Conservation (phyloP, 139 green algal species). For the Desmodesmus armatus region DNA sequence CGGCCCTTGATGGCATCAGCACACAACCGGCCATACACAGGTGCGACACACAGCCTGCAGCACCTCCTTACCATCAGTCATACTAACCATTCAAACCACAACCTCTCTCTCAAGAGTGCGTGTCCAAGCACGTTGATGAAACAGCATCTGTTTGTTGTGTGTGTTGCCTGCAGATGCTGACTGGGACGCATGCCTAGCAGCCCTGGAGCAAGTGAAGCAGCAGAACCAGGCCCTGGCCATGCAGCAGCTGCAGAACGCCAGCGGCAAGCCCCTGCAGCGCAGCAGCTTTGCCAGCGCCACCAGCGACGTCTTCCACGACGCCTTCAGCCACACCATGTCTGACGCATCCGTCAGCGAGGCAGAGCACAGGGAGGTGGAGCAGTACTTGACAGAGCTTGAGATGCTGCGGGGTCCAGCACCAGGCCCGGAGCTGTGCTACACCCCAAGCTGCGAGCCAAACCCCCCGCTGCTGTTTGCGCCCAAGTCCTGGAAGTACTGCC, state of each 20-base stretch:
- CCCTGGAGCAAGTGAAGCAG: constrained; percentile 14
- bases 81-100: too few species aligned
- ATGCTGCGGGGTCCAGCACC: too few species aligned
- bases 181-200: constrained; percentile 27
- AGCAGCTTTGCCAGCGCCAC: neutral
- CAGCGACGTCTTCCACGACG: constrained; percentile 1
- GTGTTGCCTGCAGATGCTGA: constrained; percentile 19
- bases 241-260: constrained; percentile 22
- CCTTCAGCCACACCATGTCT: constrained; percentile 26
- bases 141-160: neutral
- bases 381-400: too few species aligned
- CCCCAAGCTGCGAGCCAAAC: constrained; percentile 31
- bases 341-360: constrained; percentile 24
- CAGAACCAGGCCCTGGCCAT: neutral
- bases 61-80: too few species aligned
- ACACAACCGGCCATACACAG: constrained; percentile 22
- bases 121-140: neutral
- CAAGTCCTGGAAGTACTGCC: constrained; percentile 41
- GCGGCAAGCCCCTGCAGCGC: neutral
- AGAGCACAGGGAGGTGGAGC: constrained; percentile 23
- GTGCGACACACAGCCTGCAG: neutral
- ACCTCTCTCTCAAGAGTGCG: neutral
- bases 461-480: constrained; percentile 40
- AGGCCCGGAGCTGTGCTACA: too few species aligned
- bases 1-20: constrained; percentile 12